phyloP scores from a whole-genome alignment of 176 grass and related monocot genomes.

The Rhynchospora pubera region DNA sequence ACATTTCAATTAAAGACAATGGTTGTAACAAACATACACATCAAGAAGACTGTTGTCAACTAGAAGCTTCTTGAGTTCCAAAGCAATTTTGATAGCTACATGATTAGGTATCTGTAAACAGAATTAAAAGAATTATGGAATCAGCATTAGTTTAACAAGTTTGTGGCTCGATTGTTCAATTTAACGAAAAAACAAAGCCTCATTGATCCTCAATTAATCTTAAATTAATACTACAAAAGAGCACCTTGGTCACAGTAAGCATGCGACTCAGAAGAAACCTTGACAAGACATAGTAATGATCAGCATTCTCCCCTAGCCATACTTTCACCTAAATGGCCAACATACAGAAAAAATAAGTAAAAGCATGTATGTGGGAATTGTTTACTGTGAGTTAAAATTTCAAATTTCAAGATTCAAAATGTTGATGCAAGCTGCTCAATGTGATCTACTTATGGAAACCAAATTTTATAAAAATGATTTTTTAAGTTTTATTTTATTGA shows the following conservation, averaged over 20 bases:
- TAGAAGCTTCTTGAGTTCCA: conserved; percentile 94
- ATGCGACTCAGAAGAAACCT: conserved; percentile 94
- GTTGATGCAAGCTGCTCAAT: too few relatives aligned
- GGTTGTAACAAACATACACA: conserved; percentile 49
- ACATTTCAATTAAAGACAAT: not conserved
- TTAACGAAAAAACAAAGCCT: not conserved
- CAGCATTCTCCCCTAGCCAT: conserved; percentile 94
- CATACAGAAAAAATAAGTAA: not conserved
- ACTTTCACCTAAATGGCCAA: conserved; percentile 57
- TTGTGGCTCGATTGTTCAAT: not conserved
- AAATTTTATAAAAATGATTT: too few relatives aligned
- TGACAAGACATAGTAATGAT: conserved; percentile 94
- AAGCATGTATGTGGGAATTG: too few relatives aligned
- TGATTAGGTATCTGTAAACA: conserved; percentile 87
- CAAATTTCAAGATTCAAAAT: too few relatives aligned
- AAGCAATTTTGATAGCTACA: conserved; percentile 93
- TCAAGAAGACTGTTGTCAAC: conserved; percentile 98
- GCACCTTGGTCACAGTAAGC: conserved; percentile 93
- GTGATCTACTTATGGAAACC: too few relatives aligned
- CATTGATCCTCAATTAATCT: not conserved
- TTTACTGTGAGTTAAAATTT: too few relatives aligned
- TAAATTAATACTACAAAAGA: not conserved
- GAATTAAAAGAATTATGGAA: not conserved
- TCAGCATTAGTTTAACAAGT: not conserved
- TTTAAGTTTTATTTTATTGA: too few relatives aligned